Base-by-base conservation (phyloP, 345 rosid genomes). In the Toxicodendron radicans region DNA sequence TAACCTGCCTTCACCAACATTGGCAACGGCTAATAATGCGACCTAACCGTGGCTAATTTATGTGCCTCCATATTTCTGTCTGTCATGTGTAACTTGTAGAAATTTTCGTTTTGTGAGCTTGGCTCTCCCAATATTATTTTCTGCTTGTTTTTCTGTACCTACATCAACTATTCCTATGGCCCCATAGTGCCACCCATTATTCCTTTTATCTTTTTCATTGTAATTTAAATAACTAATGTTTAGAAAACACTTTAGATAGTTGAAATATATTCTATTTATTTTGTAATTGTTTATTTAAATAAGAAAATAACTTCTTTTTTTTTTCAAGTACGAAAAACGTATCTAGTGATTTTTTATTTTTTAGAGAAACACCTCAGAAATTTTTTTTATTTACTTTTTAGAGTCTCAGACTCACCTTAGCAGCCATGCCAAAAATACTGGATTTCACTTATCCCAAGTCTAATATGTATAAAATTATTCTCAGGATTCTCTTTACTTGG, bases 1-100 rank as follows among this genome's bases (percentile, higher is more conserved):
- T 11, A 49, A 11, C 18, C n/a, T 14, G 54, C 43, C 20, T 46
- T 27, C 14, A 43, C 18, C 58, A 71, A 59, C 24, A 21, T n/a
- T 16, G 43, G 35, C 11, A 13, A 46, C 66, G 54, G 74, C 66
- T 71, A 71, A 10, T 45, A 59, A 71, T 27, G 52, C 16, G 24
- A 10, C 23, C 17, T 1, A 4, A 24, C 11, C 45, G 51, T 35
- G 13, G 30, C 24, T 54, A 30, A 35, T 68, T 68, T 33, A 33
- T 53, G 32, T 33, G 32, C 59, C 58, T 68, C 24, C 72, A 33
- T 38, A 38, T 32, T 67, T 18, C 54, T 51, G 17, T 51, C 3
- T 48, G 52, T 12, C 17, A 2, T 48, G 52, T 6, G 13, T 48
- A 7, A 14, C 52, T 48, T 2, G 52, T 11, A 12, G 52, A 48